phyloP scores from a whole-genome alignment of 108 stramenopile genomes.

The Mayamaea pseudoterrestris region DNA sequence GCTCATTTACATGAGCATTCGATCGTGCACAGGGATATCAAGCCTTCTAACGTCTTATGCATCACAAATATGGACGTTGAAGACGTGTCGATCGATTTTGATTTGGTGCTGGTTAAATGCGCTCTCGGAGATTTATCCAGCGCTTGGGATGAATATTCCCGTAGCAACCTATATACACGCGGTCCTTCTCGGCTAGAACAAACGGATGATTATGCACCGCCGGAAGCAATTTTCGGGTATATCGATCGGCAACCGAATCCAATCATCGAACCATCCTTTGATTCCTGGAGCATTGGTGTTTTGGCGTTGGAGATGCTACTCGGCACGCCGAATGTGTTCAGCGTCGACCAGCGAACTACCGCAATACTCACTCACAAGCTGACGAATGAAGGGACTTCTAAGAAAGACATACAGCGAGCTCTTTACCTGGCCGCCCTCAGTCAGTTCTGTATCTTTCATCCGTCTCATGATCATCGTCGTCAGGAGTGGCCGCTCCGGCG shows the following conservation, averaged over 20 bases:
- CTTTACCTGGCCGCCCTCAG: slow-evolving; percentile 71
- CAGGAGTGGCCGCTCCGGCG: slow-evolving; percentile 49
- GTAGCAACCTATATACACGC: slow-evolving; percentile 44
- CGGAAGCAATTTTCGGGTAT: slow-evolving; percentile 41
- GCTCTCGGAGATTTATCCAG: slow-evolving; percentile 65
- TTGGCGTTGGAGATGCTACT: slow-evolving; percentile 78
- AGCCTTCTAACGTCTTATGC: slow-evolving; percentile 71
- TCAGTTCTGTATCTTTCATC: slow-evolving; percentile 73
- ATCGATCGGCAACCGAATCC: slow-evolving; percentile 16
- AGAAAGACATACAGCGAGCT: slow-evolving; percentile 46
- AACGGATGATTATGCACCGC: slow-evolving; percentile 76
- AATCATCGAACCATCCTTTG: slow-evolving; percentile 48
- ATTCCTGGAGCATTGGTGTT: slow-evolving; percentile 83
- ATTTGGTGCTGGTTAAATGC: slow-evolving; percentile 18
- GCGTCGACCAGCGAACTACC: slow-evolving; percentile 84
- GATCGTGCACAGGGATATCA: slow-evolving; percentile 76
- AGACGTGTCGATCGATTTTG: not conserved
- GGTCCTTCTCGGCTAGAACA: slow-evolving; percentile 54
- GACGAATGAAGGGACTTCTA: slow-evolving; percentile 45
- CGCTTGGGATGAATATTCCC: slow-evolving; percentile 56
- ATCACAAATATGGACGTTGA: slow-evolving; percentile 22
- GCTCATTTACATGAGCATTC: slow-evolving; percentile 48
- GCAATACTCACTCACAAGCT: slow-evolving; percentile 69
- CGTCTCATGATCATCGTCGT: slow-evolving; percentile 15
- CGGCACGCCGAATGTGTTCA: slow-evolving; percentile 90